These are phyloP conservation scores for Melampsora allii-populina DNA, from an alignment of 1,284 basidiomycete genomes.

Conservation along the genomic window DNA sequence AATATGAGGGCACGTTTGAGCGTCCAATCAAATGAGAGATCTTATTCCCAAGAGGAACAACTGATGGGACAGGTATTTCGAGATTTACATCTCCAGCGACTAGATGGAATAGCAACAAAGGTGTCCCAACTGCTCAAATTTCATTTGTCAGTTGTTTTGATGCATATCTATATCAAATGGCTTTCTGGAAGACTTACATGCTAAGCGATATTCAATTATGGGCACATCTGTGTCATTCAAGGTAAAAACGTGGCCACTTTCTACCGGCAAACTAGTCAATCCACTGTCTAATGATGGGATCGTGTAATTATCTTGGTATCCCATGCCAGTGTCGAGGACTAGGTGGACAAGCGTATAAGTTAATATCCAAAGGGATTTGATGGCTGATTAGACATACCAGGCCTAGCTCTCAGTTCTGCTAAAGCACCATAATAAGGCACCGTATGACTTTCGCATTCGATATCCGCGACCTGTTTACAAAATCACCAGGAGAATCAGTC, in stretches of 20 bases:
- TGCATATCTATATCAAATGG: not conserved
- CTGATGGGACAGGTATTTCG: not conserved
- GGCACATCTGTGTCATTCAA: slow-evolving; percentile 27
- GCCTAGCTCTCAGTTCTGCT: slow-evolving; percentile 16
- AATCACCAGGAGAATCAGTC: not conserved
- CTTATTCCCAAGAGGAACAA: not conserved
- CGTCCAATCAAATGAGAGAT: not conserved
- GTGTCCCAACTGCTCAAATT: slow-evolving; percentile 17
- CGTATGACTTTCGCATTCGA: slow-evolving; percentile 37
- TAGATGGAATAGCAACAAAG: slow-evolving; percentile 41
- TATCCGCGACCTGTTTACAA: slow-evolving; percentile 8
- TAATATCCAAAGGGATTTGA: not conserved
- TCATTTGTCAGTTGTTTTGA: not conserved
- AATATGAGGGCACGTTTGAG: not conserved
- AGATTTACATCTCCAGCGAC: slow-evolving; percentile 21
- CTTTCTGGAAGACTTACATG: slow-evolving; percentile 16
- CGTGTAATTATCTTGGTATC: slow-evolving; percentile 37
- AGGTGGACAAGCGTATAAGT: not conserved
- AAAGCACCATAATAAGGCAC: slow-evolving; percentile 38
- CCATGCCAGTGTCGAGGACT: slow-evolving; percentile 36
- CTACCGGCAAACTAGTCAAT: slow-evolving; percentile 29
- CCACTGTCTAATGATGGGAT: slow-evolving; percentile 39
- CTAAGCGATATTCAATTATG: slow-evolving; percentile 34
- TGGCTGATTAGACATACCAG: slow-evolving; percentile 4
- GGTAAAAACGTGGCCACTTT: slow-evolving; percentile 22